Conservation (phyloP, 805 yeast genomes). For the Candida mattraensis region DNA sequence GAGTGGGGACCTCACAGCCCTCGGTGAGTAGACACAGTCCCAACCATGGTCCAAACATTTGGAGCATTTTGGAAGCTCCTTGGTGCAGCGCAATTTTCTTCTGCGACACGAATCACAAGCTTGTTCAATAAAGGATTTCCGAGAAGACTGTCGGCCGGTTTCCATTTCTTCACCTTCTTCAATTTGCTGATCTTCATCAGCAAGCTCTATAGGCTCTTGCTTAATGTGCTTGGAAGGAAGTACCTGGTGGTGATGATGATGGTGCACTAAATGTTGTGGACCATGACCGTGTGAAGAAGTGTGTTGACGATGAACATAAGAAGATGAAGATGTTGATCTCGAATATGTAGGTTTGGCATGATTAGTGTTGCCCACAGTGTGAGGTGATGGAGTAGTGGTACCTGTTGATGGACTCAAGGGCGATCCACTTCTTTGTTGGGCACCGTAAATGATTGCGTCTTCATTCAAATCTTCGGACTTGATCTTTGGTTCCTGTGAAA, state of each 20-base stretch:
- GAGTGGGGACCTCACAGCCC: slow-evolving; percentile 74
- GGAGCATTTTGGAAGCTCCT: slow-evolving; percentile 71
- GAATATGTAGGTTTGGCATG: slow-evolving; percentile 1
- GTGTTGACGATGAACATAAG: slow-evolving; percentile 24
- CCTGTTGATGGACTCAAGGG: too few species aligned
- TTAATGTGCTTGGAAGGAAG: slow-evolving; percentile 11
- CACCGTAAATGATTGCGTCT: too few species aligned
- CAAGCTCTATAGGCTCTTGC: slow-evolving; percentile 2
- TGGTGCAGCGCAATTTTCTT: slow-evolving; percentile 78
- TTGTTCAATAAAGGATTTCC: slow-evolving; percentile 42
- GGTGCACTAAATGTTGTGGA: slow-evolving; percentile 20
- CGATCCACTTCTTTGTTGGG: too few species aligned
- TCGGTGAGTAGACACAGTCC: slow-evolving; percentile 78
- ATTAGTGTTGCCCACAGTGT: too few species aligned
- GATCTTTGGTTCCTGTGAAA: too few species aligned
- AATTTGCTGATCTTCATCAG: slow-evolving; percentile 3
- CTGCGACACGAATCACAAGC: slow-evolving; percentile 84
- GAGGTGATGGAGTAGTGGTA: too few species aligned
- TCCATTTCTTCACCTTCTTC: slow-evolving; percentile 2
- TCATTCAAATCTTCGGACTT: too few species aligned
- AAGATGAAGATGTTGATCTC: slow-evolving; percentile 8
- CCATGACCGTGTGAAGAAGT: slow-evolving; percentile 23
- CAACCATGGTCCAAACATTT: slow-evolving; percentile 72
- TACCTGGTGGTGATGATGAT: slow-evolving; percentile 14
- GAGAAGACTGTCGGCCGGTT: not conserved